These are phyloP conservation scores for Hexamita inflata DNA, from an alignment of 208 protist genomes.

Conservation along the genomic window DNA sequence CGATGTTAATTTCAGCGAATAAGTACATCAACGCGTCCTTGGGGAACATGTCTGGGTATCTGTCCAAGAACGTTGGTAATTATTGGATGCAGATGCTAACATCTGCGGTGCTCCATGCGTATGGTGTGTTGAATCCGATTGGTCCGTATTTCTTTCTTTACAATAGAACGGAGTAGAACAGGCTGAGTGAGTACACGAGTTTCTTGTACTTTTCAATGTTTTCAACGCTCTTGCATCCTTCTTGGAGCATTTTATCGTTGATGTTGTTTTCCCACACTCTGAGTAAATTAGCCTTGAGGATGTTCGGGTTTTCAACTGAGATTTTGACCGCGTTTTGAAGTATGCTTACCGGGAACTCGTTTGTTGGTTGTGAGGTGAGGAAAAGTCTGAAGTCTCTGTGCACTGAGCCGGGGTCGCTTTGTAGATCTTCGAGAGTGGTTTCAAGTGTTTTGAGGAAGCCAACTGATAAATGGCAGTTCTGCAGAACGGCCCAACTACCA, in stretches of 20 bases:
- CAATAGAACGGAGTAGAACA: slow-evolving; percentile 68
- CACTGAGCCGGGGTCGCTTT: slow-evolving; percentile 49
- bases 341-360: slow-evolving; percentile 86
- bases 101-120: slow-evolving; percentile 95
- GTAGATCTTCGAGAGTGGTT: slow-evolving; percentile 76
- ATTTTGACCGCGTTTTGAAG: slow-evolving; percentile 59
- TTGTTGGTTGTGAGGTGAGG: slow-evolving; percentile 92
- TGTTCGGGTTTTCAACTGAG: slow-evolving; percentile 92
- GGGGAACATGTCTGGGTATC: slow-evolving; percentile 65
- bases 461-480: slow-evolving; percentile 92
- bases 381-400: slow-evolving; percentile 90
- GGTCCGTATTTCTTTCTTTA: slow-evolving; percentile 52
- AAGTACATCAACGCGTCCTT: slow-evolving; percentile 69
- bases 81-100: slow-evolving; percentile 81
- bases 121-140: slow-evolving; percentile 90
- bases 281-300: slow-evolving; percentile 92
- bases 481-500: slow-evolving; percentile 86
- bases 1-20: slow-evolving; percentile 77
- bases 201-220: slow-evolving; percentile 83
- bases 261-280: slow-evolving; percentile 79
- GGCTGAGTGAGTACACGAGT: slow-evolving; percentile 84
- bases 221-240: slow-evolving; percentile 47
- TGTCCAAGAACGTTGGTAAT: slow-evolving; percentile 67
- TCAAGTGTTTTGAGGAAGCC: slow-evolving; percentile 88
- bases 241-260: slow-evolving; percentile 73